Evolutionary conservation across 176 grass and related monocot genomes (phyloP).

Genomic region (Aegilops umbellulata): DNA sequence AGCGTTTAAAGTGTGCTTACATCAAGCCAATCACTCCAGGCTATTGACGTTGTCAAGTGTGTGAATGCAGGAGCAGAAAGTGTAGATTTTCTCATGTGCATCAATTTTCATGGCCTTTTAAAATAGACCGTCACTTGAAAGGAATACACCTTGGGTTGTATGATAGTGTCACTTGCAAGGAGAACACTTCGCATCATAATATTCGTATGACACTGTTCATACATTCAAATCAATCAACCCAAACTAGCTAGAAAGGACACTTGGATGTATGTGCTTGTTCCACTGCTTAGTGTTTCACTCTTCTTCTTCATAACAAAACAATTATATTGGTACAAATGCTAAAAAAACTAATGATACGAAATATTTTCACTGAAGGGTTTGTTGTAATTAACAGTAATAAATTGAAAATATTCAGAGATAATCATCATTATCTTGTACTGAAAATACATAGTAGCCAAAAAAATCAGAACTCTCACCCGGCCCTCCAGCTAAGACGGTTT

Average conservation of each 20-base stretch:
- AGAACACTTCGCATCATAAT: not conserved
- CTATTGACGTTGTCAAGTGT: not conserved
- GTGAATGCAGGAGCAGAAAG: not conserved
- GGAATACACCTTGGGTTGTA: not conserved
- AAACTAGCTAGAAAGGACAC: not conserved
- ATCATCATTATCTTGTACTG: not conserved
- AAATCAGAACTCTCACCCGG: conserved; percentile 38
- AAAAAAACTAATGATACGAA: not conserved
- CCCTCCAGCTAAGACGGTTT: conserved; percentile 21
- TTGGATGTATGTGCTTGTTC: not conserved
- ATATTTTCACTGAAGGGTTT: not conserved
- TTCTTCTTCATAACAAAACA: not conserved
- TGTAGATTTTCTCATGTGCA: not conserved
- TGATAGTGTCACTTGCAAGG: not conserved
- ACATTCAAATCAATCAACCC: not conserved
- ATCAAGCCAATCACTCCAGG: not conserved
- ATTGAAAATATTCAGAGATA: not conserved
- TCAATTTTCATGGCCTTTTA: not conserved
- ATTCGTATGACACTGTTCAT: not conserved
- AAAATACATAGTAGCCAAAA: not conserved
- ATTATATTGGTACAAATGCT: not conserved
- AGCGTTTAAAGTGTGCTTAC: not conserved
- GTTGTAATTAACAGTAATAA: not conserved
- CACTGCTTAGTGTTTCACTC: not conserved
- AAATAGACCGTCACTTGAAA: not conserved